A percentile compares a stretch with the other conserved stretches of the same genome.
phyloP scores from a whole-genome alignment of 1,284 basidiomycete genomes.

The Calocybe gambosa region DNA sequence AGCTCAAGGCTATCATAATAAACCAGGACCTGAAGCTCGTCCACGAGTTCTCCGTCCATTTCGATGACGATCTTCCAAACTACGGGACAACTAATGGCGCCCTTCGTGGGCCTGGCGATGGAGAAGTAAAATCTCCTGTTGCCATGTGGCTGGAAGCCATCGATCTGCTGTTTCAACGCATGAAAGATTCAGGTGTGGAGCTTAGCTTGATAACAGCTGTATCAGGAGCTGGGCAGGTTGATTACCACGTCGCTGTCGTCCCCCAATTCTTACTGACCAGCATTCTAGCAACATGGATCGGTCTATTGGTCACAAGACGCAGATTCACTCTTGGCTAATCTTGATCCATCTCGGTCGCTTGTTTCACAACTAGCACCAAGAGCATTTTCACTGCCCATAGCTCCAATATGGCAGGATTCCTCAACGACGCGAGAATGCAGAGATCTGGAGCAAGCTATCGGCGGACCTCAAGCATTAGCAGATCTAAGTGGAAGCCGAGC shows the following conservation, averaged over 20 bases:
- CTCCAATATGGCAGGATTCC: constrained; percentile 93
- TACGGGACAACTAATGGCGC: constrained; percentile 74
- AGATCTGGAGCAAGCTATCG: constrained; percentile 59
- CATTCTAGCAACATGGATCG: constrained; percentile 79
- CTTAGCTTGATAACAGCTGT: constrained; percentile 56
- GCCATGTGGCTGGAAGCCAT: constrained; percentile 82
- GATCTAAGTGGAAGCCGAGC: constrained; percentile 79
- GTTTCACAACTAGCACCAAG: constrained; percentile 47
- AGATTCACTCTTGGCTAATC: constrained; percentile 42
- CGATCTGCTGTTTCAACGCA: constrained; percentile 69
- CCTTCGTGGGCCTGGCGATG: constrained; percentile 55
- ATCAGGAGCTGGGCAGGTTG: constrained; percentile 72
- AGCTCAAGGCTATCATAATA: constrained; percentile 74
- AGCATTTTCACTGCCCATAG: constrained; percentile 67
- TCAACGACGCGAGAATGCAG: constrained; percentile 75
- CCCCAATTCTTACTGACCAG: not conserved
- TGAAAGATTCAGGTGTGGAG: constrained; percentile 57
- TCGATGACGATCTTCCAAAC: constrained; percentile 73
- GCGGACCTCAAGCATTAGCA: constrained; percentile 67
- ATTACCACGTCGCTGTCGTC: constrained; percentile 6
- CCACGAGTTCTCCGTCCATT: constrained; percentile 72
- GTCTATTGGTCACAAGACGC: constrained; percentile 77
- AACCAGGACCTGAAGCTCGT: constrained; percentile 55
- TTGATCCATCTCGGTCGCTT: constrained; percentile 50
- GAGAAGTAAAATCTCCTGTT: constrained; percentile 77